phyloP scores from a whole-genome alignment of 257 asterid genomes.

The Euphrasia confusa region DNA sequence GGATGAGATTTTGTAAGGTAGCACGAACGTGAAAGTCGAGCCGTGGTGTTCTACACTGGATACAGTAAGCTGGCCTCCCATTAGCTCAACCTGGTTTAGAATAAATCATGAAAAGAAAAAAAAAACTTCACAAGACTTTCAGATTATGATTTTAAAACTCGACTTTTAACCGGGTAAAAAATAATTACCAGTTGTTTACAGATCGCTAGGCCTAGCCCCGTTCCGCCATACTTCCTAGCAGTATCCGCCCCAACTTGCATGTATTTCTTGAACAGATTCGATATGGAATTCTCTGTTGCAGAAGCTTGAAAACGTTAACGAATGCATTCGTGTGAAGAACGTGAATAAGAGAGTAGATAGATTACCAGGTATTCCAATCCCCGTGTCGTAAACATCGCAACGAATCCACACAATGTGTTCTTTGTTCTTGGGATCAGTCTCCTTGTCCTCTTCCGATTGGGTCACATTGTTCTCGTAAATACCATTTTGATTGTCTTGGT shows the following conservation, averaged over 20 bases:
- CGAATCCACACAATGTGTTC: conserved; percentile 74
- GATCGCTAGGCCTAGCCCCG: conserved; percentile 90
- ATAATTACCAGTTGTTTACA: conserved; percentile 76
- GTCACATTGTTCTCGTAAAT: conserved; percentile 25
- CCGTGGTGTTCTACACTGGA: conserved; percentile 67
- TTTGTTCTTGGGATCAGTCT: conserved; percentile 23
- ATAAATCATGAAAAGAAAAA: background rate
- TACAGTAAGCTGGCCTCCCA: conserved; percentile 86
- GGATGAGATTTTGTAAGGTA: conserved; percentile 70
- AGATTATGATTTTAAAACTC: too few relatives aligned
- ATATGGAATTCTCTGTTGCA: conserved; percentile 61
- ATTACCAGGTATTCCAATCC: conserved; percentile 98
- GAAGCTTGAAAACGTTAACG: too few relatives aligned
- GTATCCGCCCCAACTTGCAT: conserved; percentile 95
- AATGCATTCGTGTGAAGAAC: too few relatives aligned
- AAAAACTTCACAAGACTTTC: too few relatives aligned
- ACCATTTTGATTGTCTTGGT: conserved; percentile 22
- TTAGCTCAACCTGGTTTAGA: conserved; percentile 69
- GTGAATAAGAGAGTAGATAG: background rate
- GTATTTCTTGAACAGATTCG: conserved; percentile 81
- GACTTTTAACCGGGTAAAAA: background rate
- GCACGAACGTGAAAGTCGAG: conserved; percentile 70
- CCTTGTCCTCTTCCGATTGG: conserved; percentile 35
- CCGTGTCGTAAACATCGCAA: conserved; percentile 76
- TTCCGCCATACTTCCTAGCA: conserved; percentile 92